A percentile compares a stretch with the other conserved stretches of the same genome.
phyloP scores from a whole-genome alignment of 441 rosid species.

The Erodium chrysanthum region DNA sequence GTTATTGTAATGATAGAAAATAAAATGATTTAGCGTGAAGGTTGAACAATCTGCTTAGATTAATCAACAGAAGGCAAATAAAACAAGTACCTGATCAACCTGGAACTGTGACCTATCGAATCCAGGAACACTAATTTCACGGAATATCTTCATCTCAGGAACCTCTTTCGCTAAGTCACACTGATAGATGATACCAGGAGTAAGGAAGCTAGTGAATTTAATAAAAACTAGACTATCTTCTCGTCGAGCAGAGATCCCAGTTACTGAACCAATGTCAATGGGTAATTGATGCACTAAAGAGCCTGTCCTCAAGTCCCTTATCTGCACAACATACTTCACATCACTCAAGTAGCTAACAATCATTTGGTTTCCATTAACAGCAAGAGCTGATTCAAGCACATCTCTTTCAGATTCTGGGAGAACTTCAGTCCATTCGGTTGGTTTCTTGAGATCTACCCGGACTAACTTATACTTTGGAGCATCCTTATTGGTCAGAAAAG shows the following conservation, averaged over 20 bases:
- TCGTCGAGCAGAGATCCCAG: conserved; percentile 58
- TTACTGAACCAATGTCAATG: conserved; percentile 67
- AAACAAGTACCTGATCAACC: conserved; percentile 60
- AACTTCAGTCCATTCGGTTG: conserved; percentile 63
- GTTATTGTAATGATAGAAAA: too few species aligned
- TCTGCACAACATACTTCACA: conserved; percentile 65
- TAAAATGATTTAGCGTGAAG: too few species aligned
- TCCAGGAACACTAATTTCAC: conserved; percentile 63
- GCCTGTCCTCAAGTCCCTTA: conserved; percentile 73
- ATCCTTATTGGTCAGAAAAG: conserved; percentile 70
- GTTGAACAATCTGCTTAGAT: too few species aligned
- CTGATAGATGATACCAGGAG: conserved; percentile 72
- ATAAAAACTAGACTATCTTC: conserved; percentile 50
- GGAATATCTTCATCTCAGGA: conserved; percentile 66
- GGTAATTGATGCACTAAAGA: conserved; percentile 62
- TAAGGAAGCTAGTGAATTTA: conserved; percentile 72
- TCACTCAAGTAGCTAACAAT: conserved; percentile 77
- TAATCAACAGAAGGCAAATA: too few species aligned
- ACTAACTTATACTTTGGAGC: conserved; percentile 81
- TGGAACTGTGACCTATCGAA: conserved; percentile 62
- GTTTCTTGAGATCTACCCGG: conserved; percentile 67
- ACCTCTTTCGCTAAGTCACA: conserved; percentile 47
- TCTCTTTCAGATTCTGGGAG: conserved; percentile 67
- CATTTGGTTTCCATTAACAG: conserved; percentile 59
- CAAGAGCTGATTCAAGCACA: conserved; percentile 61